A percentile compares a stretch with the other conserved stretches of the same genome.
phyloP scores from a whole-genome alignment of 139 green algal species.

The Monoraphidium neglectum region DNA sequence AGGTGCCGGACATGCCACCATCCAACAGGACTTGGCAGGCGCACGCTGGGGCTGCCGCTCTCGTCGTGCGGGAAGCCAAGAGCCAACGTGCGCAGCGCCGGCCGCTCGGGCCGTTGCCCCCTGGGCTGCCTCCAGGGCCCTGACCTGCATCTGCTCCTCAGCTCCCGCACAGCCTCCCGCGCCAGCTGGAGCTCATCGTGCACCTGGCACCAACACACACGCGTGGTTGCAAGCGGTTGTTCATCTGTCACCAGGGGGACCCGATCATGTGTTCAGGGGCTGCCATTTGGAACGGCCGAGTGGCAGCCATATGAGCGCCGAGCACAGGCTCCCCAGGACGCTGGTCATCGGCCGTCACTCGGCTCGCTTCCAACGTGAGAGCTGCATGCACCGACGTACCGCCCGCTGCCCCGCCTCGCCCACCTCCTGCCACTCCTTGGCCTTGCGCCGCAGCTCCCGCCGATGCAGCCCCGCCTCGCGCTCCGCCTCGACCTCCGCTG shows the following conservation, averaged over 20 bases:
- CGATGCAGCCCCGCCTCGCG: constrained; percentile 64
- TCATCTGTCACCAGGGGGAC: no score
- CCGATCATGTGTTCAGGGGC: no score
- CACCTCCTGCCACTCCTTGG: constrained; percentile 59
- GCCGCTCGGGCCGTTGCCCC: no score
- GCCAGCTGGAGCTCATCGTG: constrained; percentile 13
- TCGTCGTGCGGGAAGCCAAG: no score
- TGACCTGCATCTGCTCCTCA: constrained; percentile 43
- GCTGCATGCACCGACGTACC: no score
- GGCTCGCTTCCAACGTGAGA: not conserved
- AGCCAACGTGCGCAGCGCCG: no score
- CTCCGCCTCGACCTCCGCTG: constrained; percentile 62
- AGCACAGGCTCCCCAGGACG: not conserved
- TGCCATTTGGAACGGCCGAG: not conserved
- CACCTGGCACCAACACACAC: constrained; percentile 1
- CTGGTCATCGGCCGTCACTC: not conserved
- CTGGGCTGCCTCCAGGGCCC: constrained; percentile 53
- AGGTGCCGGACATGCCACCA: no score
- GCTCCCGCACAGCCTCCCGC: constrained; percentile 21
- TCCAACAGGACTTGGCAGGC: no score
- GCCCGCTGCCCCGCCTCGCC: not conserved
- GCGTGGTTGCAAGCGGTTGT: constrained; percentile 7
- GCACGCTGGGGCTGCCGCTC: no score
- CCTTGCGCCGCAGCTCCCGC: constrained; percentile 63
- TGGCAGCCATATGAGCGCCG: not conserved